phyloP scores from a whole-genome alignment of 805 yeast genomes.

The Pichia cephalocereana region DNA sequence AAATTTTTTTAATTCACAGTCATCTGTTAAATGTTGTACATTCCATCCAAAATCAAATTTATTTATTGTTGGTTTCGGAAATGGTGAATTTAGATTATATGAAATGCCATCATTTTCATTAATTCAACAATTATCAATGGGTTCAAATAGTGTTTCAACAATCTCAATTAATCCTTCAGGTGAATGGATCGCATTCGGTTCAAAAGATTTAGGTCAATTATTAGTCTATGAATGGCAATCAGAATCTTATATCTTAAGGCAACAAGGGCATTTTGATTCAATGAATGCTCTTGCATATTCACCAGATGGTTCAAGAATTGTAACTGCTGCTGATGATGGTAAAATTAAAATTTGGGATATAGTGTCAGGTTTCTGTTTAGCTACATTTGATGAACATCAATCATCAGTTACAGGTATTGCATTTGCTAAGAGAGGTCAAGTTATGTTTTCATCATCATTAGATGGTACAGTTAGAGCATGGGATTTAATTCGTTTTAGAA shows the following conservation, averaged over 20 bases:
- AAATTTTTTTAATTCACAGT: slow-evolving; percentile 63
- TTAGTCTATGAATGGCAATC: slow-evolving; percentile 98
- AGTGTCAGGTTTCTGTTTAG: slow-evolving; percentile 82
- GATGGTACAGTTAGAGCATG: slow-evolving; percentile 98
- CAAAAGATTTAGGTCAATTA: slow-evolving; percentile 82
- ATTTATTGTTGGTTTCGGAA: slow-evolving; percentile 79
- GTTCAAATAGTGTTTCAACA: slow-evolving; percentile 80
- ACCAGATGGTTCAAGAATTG: slow-evolving; percentile 88
- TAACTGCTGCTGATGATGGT: slow-evolving; percentile 95
- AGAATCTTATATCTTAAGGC: slow-evolving; percentile 88
- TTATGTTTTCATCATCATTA: slow-evolving; percentile 79
- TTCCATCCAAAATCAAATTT: slow-evolving; percentile 68
- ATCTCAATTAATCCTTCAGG: slow-evolving; percentile 76
- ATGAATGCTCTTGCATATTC: slow-evolving; percentile 79
- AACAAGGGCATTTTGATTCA: slow-evolving; percentile 95
- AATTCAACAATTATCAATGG: slow-evolving; percentile 84
- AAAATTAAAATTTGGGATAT: slow-evolving; percentile 96
- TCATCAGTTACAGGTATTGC: slow-evolving; percentile 81
- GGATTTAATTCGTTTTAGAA: slow-evolving; percentile 89
- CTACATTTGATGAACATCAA: slow-evolving; percentile 85
- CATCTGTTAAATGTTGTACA: slow-evolving; percentile 69
- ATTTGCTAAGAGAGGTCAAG: slow-evolving; percentile 86
- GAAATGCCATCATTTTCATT: slow-evolving; percentile 75
- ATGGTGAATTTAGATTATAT: slow-evolving; percentile 86
- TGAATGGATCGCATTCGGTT: slow-evolving; percentile 96